phyloP scores from a whole-genome alignment of 2,329 filamentous ascomycete species.

The Aschersonia sp. region DNA sequence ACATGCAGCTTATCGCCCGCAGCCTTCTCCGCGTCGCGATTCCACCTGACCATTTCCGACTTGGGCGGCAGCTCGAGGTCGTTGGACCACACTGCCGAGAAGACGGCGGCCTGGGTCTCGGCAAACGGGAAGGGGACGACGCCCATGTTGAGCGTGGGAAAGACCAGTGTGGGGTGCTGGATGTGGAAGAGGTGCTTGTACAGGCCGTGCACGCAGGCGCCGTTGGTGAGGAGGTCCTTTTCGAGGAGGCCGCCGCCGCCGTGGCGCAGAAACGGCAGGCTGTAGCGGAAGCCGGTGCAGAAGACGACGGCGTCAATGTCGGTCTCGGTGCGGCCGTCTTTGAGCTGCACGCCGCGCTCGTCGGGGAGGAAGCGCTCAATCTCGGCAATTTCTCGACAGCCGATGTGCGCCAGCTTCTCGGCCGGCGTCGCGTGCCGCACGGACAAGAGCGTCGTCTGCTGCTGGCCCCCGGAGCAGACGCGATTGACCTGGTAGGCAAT shows the following conservation, averaged over 20 bases:
- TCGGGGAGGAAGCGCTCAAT: conserved; percentile 42
- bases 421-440: conserved; percentile 35
- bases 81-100: conserved; percentile 66
- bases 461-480: conserved; percentile 22
- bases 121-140: conserved; percentile 78
- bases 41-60: conserved; percentile 57
- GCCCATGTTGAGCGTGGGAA: conserved; percentile 61
- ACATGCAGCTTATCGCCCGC: conserved; percentile 16
- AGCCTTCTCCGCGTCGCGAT: conserved; percentile 40
- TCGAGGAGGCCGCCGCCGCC: conserved; percentile 13
- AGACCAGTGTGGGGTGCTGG: conserved; percentile 61
- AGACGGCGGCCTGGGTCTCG: conserved; percentile 64
- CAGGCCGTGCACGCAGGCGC: conserved; percentile 53
- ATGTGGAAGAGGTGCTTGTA: conserved; percentile 73
- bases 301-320: conserved; percentile 68
- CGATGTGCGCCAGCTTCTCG: conserved; percentile 27
- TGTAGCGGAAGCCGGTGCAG: conserved; percentile 81
- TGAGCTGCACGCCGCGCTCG: conserved; percentile 48
- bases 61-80: conserved; percentile 47
- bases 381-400: conserved; percentile 36
- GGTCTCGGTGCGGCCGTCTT: conserved; percentile 47
- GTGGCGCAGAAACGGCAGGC: conserved; percentile 54
- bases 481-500: conserved; percentile 62
- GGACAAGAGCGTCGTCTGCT: conserved; percentile 40
- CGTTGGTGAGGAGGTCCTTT: conserved; percentile 46